Conservation (phyloP, 1,284 basidiomycete genomes). For the Cystobasidiaceae sp. region DNA sequence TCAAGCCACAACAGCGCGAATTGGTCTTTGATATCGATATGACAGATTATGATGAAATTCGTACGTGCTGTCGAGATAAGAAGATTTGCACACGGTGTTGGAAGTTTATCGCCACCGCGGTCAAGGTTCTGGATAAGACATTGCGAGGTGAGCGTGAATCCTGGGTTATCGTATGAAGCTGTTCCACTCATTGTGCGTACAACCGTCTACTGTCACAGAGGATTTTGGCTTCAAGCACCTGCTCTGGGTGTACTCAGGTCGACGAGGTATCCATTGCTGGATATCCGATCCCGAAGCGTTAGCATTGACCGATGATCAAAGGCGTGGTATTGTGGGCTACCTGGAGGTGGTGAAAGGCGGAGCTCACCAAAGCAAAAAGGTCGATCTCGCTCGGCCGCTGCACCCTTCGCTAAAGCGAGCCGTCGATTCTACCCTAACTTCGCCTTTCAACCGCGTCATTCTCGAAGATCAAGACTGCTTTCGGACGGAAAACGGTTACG, state of each 20-base stretch:
- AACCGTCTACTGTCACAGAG: too few relatives aligned
- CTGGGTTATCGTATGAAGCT: too few relatives aligned
- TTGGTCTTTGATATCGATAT: slow-evolving; percentile 99
- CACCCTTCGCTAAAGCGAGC: slow-evolving; percentile 68
- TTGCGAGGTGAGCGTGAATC: slow-evolving; percentile 60
- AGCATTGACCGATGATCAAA: slow-evolving; percentile 83
- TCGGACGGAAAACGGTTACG: slow-evolving; percentile 62
- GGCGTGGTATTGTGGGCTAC: slow-evolving; percentile 78
- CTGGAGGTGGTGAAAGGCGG: slow-evolving; percentile 80
- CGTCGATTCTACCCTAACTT: slow-evolving; percentile 50
- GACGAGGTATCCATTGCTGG: slow-evolving; percentile 98
- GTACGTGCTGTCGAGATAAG: slow-evolving; percentile 90
- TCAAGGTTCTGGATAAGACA: slow-evolving; percentile 73
- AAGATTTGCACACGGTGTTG: slow-evolving; percentile 91
- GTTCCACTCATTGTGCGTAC: neutral
- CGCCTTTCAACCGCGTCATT: slow-evolving; percentile 63
- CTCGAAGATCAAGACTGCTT: slow-evolving; percentile 86
- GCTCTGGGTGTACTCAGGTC: slow-evolving; percentile 97
- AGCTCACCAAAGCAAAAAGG: slow-evolving; percentile 75
- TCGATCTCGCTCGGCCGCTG: slow-evolving; percentile 60
- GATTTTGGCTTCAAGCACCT: slow-evolving; percentile 61
- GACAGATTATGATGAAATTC: slow-evolving; percentile 96
- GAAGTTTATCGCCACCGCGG: slow-evolving; percentile 89
- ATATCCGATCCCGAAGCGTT: slow-evolving; percentile 85
- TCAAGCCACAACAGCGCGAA: slow-evolving; percentile 77